phyloP scores from a whole-genome alignment of 768 basidiomycete genomes.

The Tremella fuciformis region DNA sequence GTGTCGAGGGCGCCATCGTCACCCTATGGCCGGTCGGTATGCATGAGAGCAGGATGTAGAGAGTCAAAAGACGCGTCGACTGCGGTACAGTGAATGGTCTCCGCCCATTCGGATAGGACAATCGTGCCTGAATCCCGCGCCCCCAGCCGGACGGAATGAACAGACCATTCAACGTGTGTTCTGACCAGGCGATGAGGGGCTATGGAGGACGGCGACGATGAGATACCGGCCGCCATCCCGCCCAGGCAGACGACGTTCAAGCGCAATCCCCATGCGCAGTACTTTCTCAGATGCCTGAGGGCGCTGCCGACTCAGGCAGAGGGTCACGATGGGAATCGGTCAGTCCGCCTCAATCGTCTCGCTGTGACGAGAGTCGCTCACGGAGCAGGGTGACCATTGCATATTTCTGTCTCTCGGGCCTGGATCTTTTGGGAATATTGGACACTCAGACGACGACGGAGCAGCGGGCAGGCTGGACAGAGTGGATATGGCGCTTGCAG shows the following conservation, averaged over 20 bases:
- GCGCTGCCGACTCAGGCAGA: conserved; percentile 69
- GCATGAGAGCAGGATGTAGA: too few relatives aligned
- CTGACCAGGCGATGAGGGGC: conserved; percentile 11
- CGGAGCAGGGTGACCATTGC: conserved; percentile 68
- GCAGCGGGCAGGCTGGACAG: conserved; percentile 65
- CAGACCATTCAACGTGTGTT: neutral
- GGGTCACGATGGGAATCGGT: conserved; percentile 73
- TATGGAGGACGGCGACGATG: too few relatives aligned
- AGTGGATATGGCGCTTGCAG: conserved; percentile 91
- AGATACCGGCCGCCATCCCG: neutral
- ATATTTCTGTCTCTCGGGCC: conserved; percentile 81
- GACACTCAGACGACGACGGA: conserved; percentile 55
- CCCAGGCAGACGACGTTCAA: conserved; percentile 41
- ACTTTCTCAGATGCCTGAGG: conserved; percentile 66
- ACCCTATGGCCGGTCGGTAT: too few relatives aligned
- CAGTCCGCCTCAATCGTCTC: neutral
- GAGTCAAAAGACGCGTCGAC: too few relatives aligned
- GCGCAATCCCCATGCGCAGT: conserved; percentile 61
- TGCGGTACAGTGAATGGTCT: too few relatives aligned
- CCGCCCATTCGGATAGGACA: too few relatives aligned
- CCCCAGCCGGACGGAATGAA: too few relatives aligned
- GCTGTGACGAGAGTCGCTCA: conserved; percentile 17
- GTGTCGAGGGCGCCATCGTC: too few relatives aligned
- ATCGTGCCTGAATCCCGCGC: too few relatives aligned
- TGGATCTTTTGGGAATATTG: conserved; percentile 70